These are phyloP conservation scores for Aotearoamyces nothofagi DNA, from an alignment of 2,329 filamentous ascomycete genomes.

Conservation along the genomic window DNA sequence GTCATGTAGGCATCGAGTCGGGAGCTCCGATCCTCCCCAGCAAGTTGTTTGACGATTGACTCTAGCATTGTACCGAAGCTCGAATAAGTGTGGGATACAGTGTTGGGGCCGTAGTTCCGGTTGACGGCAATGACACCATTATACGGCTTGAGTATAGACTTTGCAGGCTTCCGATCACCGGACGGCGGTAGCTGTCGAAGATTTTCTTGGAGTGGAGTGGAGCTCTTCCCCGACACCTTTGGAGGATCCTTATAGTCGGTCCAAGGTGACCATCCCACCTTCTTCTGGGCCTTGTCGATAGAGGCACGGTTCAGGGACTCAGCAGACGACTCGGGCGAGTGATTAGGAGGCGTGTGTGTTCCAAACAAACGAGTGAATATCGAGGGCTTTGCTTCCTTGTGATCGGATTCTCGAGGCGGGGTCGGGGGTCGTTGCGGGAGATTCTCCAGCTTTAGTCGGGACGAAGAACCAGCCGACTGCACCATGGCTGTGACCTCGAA, in stretches of 20 bases:
- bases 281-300: conserved; percentile 22
- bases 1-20: conserved; percentile 79
- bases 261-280: conserved; percentile 49
- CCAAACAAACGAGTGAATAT: conserved; percentile 17
- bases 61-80: conserved; percentile 71
- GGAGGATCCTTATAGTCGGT: conserved; percentile 35
- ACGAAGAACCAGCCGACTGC: conserved; percentile 9
- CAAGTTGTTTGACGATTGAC: conserved; percentile 68
- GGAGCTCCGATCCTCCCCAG: conserved; percentile 53
- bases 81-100: conserved; percentile 23
- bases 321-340: conserved; percentile 19
- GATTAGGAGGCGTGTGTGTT: conserved; percentile 6
- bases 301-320: conserved; percentile 13
- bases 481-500: conserved; percentile 18
- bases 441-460: conserved; percentile 28
- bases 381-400: conserved; percentile 21
- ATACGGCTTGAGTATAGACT: conserved; percentile 69
- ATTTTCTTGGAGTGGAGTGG: not conserved
- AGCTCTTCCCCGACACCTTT: conserved; percentile 4
- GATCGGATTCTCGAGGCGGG: conserved; percentile 33
- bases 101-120: conserved; percentile 9
- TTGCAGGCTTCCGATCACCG: conserved; percentile 36
- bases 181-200: conserved; percentile 13
- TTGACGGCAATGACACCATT: conserved; percentile 14
- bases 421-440: conserved; percentile 48